Evolutionary conservation across 1,284 basidiomycete genomes (phyloP).

Genomic region (Tilletia setariae): DNA sequence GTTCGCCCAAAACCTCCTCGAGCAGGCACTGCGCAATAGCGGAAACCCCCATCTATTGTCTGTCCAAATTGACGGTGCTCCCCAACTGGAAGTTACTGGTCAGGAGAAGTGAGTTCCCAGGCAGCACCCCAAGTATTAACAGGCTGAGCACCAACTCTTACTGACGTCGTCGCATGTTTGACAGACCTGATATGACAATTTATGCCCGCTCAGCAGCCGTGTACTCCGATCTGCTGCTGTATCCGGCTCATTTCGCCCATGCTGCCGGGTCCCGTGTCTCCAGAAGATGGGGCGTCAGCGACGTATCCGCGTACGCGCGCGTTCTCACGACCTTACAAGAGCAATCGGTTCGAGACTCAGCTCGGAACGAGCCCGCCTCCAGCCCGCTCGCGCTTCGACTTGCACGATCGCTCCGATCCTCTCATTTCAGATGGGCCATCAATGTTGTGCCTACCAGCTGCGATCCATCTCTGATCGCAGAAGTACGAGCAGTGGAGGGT

Average conservation of each 20-base stretch:
- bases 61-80: too few species aligned
- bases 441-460: background rate
- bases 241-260: slow-evolving; percentile 59
- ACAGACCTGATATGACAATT: slow-evolving; percentile 29
- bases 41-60: too few species aligned
- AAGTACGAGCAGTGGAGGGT: background rate
- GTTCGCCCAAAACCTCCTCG: too few species aligned
- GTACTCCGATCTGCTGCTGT: slow-evolving; percentile 61
- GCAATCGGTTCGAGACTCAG: background rate
- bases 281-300: slow-evolving; percentile 53
- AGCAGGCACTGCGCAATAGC: too few species aligned
- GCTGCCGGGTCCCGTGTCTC: slow-evolving; percentile 50
- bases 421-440: slow-evolving; percentile 55
- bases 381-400: slow-evolving; percentile 55
- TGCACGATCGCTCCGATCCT: slow-evolving; percentile 57
- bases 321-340: slow-evolving; percentile 51
- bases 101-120: background rate
- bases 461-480: background rate
- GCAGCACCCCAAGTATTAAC: background rate
- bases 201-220: slow-evolving; percentile 62
- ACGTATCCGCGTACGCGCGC: slow-evolving; percentile 54
- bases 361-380: slow-evolving; percentile 54
- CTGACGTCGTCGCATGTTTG: slow-evolving; percentile 18
- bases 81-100: too few species aligned
- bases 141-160: background rate